A percentile compares a stretch with the other conserved stretches of the same genome.
Conservation (phyloP, 1,284 basidiomycete species). For the Gymnopus androsaceus region DNA sequence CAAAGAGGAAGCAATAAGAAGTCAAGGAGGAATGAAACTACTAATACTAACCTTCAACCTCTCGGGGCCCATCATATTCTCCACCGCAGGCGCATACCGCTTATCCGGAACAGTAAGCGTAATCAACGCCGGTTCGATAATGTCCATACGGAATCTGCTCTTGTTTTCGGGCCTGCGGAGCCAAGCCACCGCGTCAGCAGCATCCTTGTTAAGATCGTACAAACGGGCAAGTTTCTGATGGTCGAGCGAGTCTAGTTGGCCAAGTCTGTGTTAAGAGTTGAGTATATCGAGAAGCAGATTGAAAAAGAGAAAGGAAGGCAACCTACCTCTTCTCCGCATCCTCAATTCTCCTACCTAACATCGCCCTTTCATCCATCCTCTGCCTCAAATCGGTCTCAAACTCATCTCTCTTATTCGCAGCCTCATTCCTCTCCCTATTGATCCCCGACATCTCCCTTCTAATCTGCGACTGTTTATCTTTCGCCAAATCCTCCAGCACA, state of each 20-base stretch:
- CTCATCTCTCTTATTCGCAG: background rate
- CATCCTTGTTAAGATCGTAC: conserved; percentile 54
- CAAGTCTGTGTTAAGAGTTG: conserved; percentile 44
- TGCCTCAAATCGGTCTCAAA: background rate
- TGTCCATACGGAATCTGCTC: conserved; percentile 71
- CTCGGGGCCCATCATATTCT: conserved; percentile 64
- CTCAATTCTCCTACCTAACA: background rate
- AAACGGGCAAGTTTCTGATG: conserved; percentile 60
- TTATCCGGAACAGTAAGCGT: conserved; percentile 72
- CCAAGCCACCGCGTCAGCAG: conserved; percentile 75
- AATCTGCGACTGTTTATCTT: no score
- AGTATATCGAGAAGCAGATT: background rate
- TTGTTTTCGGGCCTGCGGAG: conserved; percentile 69
- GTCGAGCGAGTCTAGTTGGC: conserved; percentile 60
- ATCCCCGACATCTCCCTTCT: no score
- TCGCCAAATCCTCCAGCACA: no score
- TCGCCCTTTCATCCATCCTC: background rate
- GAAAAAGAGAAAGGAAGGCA: background rate
- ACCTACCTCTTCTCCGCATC: background rate
- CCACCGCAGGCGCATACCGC: conserved; percentile 70
- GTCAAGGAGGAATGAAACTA: background rate
- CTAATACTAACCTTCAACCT: conserved; percentile 60
- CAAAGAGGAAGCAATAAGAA: no score
- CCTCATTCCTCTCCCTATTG: background rate
- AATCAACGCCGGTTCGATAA: conserved; percentile 85